A percentile compares a stretch with the other conserved stretches of the same genome.
phyloP scores from a whole-genome alignment of 2,329 filamentous ascomycete species.

The Dothiorella sarmentorum region DNA sequence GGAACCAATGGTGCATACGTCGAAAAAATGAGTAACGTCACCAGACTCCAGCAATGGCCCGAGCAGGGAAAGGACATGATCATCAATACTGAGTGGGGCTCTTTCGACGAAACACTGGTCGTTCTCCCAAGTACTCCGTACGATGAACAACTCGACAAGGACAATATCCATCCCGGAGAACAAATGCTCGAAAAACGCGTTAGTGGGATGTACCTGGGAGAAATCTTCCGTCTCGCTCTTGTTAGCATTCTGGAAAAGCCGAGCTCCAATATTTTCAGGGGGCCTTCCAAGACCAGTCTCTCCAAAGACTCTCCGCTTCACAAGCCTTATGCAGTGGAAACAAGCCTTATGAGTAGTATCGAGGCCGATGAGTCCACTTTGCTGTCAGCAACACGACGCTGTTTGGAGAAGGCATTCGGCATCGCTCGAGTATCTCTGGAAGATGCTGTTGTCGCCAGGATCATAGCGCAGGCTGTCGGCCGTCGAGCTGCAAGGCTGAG shows the following conservation, averaged over 20 bases:
- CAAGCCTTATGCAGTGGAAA: slow-evolving; percentile 85
- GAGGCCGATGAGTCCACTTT: slow-evolving; percentile 74
- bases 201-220: slow-evolving; percentile 95
- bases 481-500: slow-evolving; percentile 84
- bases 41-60: slow-evolving; percentile 53
- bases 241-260: slow-evolving; percentile 65
- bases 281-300: slow-evolving; percentile 66
- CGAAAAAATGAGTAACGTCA: slow-evolving; percentile 76
- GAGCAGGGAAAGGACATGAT: slow-evolving; percentile 55
- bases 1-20: slow-evolving; percentile 95
- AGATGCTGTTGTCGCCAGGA: slow-evolving; percentile 84
- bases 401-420: slow-evolving; percentile 71
- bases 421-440: slow-evolving; percentile 75
- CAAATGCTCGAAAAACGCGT: slow-evolving; percentile 97
- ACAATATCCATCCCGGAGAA: slow-evolving; percentile 44
- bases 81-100: slow-evolving; percentile 97
- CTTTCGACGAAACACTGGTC: slow-evolving; percentile 90
- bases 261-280: slow-evolving; percentile 66
- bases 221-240: slow-evolving; percentile 78
- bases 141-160: slow-evolving; percentile 43
- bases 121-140: slow-evolving; percentile 79
- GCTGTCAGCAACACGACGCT: slow-evolving; percentile 69
- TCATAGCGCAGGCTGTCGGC: slow-evolving; percentile 76
- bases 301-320: slow-evolving; percentile 64
- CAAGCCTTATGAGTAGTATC: slow-evolving; percentile 81